Percentiles rank a stretch among this genome's conserved stretches.
phyloP scores from a whole-genome alignment of 2,329 filamentous ascomycete genomes.

The Penicillium sp. region DNA sequence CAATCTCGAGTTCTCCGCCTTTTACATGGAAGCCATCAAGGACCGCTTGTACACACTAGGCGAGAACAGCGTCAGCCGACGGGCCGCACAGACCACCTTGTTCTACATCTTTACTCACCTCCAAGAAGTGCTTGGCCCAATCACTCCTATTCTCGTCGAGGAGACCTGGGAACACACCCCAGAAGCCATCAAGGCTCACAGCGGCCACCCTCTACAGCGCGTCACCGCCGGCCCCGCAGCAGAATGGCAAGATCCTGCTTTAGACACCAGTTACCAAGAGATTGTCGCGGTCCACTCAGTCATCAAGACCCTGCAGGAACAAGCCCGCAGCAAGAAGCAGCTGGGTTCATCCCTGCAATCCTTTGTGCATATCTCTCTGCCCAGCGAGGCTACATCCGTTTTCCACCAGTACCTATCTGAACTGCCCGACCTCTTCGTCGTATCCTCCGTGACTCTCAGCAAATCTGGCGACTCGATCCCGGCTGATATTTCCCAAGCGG shows the following conservation, averaged over 20 bases:
- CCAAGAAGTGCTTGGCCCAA: constrained; percentile 76
- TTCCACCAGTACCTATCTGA: constrained; percentile 48
- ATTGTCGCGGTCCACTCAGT: constrained; percentile 61
- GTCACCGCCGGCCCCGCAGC: constrained; percentile 33
- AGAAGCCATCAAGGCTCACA: constrained; percentile 60
- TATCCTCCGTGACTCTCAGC: constrained; percentile 65
- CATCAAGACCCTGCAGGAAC: constrained; percentile 77
- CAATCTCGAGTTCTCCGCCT: constrained; percentile 80
- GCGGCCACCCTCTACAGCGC: constrained; percentile 51
- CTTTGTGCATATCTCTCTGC: constrained; percentile 58
- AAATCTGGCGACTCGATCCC: constrained; percentile 33
- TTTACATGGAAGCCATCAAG: constrained; percentile 92
- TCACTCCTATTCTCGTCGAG: constrained; percentile 82
- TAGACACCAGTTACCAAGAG: constrained; percentile 52
- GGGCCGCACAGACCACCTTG: constrained; percentile 61
- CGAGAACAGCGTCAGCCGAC: constrained; percentile 64
- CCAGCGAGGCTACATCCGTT: constrained; percentile 24
- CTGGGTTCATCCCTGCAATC: constrained; percentile 83
- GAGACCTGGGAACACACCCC: constrained; percentile 85
- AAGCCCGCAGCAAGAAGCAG: constrained; percentile 69
- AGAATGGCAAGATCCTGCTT: constrained; percentile 48
- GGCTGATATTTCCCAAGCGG: constrained; percentile 32
- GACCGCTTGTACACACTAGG: constrained; percentile 87
- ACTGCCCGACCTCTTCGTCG: constrained; percentile 69
- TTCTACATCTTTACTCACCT: constrained; percentile 71